Percentiles rank a stretch among this genome's conserved stretches.
phyloP scores from a whole-genome alignment of 1,139 yeast genomes.

The Magnusiomyces tetraspermus region DNA sequence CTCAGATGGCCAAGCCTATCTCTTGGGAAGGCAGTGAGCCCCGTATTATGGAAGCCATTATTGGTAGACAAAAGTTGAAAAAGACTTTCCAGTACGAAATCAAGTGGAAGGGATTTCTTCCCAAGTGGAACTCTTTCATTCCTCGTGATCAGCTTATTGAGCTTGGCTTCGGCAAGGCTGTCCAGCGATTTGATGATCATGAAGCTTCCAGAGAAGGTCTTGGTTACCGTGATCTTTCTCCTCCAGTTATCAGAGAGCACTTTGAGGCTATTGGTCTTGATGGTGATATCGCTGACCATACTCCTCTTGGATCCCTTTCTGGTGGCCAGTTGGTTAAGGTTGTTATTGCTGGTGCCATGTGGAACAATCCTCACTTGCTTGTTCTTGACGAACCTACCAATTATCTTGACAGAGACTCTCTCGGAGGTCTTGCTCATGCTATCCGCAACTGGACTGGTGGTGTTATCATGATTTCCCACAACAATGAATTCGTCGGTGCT shows the following conservation, averaged over 20 bases:
- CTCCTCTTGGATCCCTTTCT: conserved; percentile 90
- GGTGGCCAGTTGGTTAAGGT: conserved; percentile 98
- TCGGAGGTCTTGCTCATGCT: conserved; percentile 95
- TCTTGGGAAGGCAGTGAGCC: conserved; percentile 88
- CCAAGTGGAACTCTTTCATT: conserved; percentile 90
- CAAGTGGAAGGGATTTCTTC: conserved; percentile 90
- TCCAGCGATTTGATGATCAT: conserved; percentile 93
- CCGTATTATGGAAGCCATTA: conserved; percentile 83
- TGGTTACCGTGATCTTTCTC: conserved; percentile 88
- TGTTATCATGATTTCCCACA: conserved; percentile 97
- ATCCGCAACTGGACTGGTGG: conserved; percentile 98
- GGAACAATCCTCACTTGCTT: conserved; percentile 98
- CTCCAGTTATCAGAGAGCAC: conserved; percentile 88
- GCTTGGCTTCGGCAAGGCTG: conserved; percentile 77
- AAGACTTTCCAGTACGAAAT: conserved; percentile 94
- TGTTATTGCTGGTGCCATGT: conserved; percentile 98
- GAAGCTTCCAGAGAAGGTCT: conserved; percentile 98
- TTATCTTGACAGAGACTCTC: conserved; percentile 93
- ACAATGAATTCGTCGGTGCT: conserved; percentile 94
- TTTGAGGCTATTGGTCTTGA: conserved; percentile 96
- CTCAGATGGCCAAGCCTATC: conserved; percentile 65
- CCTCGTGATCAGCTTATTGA: conserved; percentile 70
- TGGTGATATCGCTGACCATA: conserved; percentile 96
- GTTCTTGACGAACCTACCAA: conserved; percentile 98
- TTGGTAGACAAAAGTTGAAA: conserved; percentile 94